A percentile compares a stretch with the other conserved stretches of the same genome.
phyloP scores from a whole-genome alignment of 768 basidiomycete species.

The Xerocomellus dryophilus region DNA sequence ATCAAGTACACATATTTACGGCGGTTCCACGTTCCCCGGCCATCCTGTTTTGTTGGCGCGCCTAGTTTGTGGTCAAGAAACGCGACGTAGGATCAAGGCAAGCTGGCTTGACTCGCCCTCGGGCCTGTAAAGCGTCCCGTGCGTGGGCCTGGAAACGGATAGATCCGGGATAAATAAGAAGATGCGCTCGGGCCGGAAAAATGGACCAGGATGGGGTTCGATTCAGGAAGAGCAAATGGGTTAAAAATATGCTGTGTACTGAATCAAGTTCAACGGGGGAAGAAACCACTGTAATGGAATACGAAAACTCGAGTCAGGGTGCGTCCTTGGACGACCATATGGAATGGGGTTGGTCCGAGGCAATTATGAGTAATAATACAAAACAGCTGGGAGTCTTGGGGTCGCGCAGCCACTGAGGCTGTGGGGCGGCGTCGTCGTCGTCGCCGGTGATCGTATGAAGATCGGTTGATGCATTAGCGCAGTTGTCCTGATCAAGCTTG shows the following conservation, averaged over 20 bases:
- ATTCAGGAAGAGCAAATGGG: slow-evolving; percentile 23
- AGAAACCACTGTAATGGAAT: slow-evolving; percentile 20
- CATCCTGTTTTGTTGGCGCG: slow-evolving; percentile 5
- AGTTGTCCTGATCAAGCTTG: slow-evolving; percentile 19
- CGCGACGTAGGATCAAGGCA: neutral
- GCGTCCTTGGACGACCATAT: slow-evolving; percentile 22
- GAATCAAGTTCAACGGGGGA: slow-evolving; percentile 12
- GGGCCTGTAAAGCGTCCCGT: slow-evolving; percentile 1
- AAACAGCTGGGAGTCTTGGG: slow-evolving; percentile 12
- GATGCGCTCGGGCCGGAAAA: slow-evolving; percentile 10
- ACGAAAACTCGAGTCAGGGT: slow-evolving; percentile 19
- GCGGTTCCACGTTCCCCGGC: neutral
- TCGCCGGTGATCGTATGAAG: slow-evolving; percentile 24
- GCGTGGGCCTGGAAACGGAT: slow-evolving; percentile 11
- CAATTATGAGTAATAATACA: slow-evolving; percentile 38
- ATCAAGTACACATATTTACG: slow-evolving; percentile 22
- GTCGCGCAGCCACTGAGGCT: slow-evolving; percentile 21
- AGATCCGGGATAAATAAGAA: slow-evolving; percentile 29
- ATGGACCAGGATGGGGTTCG: slow-evolving; percentile 6
- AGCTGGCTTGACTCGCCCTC: slow-evolving; percentile 4
- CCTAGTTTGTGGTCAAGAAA: slow-evolving; percentile 6
- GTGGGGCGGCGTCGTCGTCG: slow-evolving; percentile 11
- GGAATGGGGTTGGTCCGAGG: slow-evolving; percentile 23
- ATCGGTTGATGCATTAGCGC: slow-evolving; percentile 20
- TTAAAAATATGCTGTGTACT: slow-evolving; percentile 13